Percentiles rank a stretch among this genome's conserved stretches.
Conservation (phyloP, 176 grass and related monocot genomes). For the Puya raimondii region DNA sequence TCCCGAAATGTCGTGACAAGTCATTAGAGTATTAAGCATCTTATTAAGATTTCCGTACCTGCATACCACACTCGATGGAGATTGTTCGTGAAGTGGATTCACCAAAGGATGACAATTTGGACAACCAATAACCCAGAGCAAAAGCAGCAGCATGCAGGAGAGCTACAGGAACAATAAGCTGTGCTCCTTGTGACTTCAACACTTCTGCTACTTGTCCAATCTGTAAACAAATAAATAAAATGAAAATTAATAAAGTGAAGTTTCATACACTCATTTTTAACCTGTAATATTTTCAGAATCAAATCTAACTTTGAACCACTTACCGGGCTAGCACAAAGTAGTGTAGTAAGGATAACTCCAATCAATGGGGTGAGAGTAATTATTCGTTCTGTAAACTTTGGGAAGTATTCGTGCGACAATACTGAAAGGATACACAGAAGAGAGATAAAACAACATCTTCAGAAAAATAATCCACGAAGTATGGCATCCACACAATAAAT, state of each 20-base stretch:
- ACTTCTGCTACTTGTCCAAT: conserved; percentile 94
- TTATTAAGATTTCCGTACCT: conserved; percentile 41
- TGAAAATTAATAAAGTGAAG: not conserved
- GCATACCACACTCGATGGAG: conserved; percentile 98
- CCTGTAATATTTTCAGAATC: too few species aligned
- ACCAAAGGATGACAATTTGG: conserved; percentile 55
- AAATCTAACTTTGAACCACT: conserved; percentile 15
- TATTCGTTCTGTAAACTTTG: conserved; percentile 73
- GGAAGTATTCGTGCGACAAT: conserved; percentile 79
- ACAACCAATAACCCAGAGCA: conserved; percentile 74
- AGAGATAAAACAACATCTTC: conserved; percentile 11
- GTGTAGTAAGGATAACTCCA: conserved; percentile 84
- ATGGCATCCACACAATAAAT: not conserved
- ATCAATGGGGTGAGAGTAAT: conserved; percentile 68
- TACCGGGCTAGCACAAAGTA: conserved; percentile 97
- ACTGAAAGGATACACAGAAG: conserved; percentile 45
- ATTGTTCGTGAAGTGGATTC: conserved; percentile 94
- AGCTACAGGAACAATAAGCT: conserved; percentile 76
- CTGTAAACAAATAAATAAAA: conserved; percentile 22
- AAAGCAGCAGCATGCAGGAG: conserved; percentile 80
- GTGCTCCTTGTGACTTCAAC: conserved; percentile 70
- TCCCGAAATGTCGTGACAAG: not conserved
- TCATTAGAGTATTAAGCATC: not conserved
- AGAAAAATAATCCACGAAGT: conserved; percentile 5
- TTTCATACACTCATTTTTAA: not conserved